These are phyloP conservation scores for Euphorbia schlechtendalii DNA, from an alignment of 441 rosid species.

Conservation along the genomic window DNA sequence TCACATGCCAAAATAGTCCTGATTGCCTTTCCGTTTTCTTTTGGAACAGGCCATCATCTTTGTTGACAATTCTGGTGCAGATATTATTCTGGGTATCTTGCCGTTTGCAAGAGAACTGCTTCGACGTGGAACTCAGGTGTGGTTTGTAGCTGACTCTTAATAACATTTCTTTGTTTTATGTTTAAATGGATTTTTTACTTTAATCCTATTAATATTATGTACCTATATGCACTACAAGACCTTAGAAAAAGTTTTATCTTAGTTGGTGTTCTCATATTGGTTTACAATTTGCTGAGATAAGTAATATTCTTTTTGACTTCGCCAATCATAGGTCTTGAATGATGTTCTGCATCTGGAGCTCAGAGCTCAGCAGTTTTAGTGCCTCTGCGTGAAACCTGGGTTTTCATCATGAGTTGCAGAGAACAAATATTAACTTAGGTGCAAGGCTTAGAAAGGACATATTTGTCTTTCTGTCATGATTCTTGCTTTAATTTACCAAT, in stretches of 20 bases:
- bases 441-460: neutral
- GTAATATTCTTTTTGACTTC: no score
- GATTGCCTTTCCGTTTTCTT: constrained; percentile 17
- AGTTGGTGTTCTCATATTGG: neutral
- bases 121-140: constrained; percentile 79
- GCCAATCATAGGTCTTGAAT: neutral
- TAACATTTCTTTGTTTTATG: neutral
- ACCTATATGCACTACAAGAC: neutral
- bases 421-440: neutral
- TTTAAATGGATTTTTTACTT: neutral
- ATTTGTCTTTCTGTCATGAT: no score
- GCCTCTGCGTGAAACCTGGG: neutral
- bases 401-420: neutral
- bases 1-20: constrained; percentile 9
- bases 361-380: neutral
- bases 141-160: constrained; percentile 11
- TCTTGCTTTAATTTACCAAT: no score
- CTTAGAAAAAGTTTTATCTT: neutral
- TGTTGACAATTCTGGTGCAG: constrained; percentile 98
- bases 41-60: constrained; percentile 74
- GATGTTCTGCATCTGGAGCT: neutral
- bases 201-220: neutral
- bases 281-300: neutral
- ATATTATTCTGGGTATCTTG: constrained; percentile 83
- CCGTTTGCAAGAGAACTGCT: constrained; percentile 94